Evolutionary conservation across 495 filamentous ascomycete genomes (phyloP), one percentile per base, ranked within the genome.

Genomic region (Cercophora newfieldiana): DNA sequence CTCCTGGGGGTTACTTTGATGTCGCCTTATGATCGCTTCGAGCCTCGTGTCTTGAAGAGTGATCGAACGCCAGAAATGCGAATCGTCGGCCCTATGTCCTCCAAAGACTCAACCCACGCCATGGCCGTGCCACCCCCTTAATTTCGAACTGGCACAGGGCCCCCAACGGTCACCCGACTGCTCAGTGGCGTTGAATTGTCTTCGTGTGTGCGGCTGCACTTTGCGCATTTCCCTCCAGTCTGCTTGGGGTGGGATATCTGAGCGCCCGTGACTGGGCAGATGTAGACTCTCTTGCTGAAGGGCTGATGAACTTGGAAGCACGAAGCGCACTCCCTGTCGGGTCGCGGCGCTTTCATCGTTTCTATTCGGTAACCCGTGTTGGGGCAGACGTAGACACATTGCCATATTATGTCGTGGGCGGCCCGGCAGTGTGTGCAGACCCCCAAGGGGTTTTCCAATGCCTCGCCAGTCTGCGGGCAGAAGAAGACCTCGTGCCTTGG

Each of bases 331-430:
- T 71, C 69, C 49, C 68, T 68, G 68, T 71, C 66, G 7, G 65
- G 72, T 10, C 66, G 63, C 10, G 31, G 63, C 25, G 69, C 59
- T 12, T 58, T 59, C 26, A 54, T 28, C 7, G 69, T 67, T n/a
- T 53, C 58, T 65, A 76, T 67, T 16, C 74, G 70, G 68, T 76
- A 76, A 24, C 74, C 74, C 16, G 74, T 76, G 65, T 76, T 76
- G 59, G 72, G 74, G 55, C 74, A 76, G 19, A 76, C 66, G 26
- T 72, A 71, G 30, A 76, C 74, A 8, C 69, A 67, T 65, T 76
- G 74, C 70, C 72, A 76, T 63, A 76, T 74, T 29, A 76, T 71
- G 64, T 76, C 74, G 65, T 76, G 74, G 31, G 66, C 67, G 18
- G 68, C 72, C 18, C 68, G 61, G 67, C 74, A 76, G 48, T 72